Conservation (phyloP, 2,329 filamentous ascomycete species). For the Exophiala dermatitidis region DNA sequence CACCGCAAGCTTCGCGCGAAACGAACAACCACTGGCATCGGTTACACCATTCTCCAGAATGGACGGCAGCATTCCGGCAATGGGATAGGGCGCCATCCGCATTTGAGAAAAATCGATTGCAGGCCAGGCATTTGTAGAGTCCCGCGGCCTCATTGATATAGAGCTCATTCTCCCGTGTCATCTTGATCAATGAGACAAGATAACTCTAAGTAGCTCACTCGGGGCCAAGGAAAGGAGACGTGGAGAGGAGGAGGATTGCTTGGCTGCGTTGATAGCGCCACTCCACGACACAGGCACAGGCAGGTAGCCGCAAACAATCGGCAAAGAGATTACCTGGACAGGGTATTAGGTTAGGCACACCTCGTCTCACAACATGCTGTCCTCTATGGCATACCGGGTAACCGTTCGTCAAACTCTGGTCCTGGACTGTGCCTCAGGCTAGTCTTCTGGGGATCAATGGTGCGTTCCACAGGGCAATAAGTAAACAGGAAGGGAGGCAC, state of each 20-base stretch:
- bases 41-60: constrained; percentile 18
- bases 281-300: too few species aligned
- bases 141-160: neutral
- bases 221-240: too few species aligned
- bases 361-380: neutral
- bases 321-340: neutral
- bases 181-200: neutral
- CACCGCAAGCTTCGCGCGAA: neutral
- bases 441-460: too few species aligned
- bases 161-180: constrained; percentile 11
- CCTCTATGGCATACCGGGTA: too few species aligned
- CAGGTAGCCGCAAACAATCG: too few species aligned
- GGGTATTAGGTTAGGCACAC: neutral
- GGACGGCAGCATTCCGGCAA: constrained; percentile 10
- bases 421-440: too few species aligned
- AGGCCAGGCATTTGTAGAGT: constrained; percentile 6
- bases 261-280: too few species aligned
- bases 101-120: constrained; percentile 12
- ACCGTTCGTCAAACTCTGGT: too few species aligned
- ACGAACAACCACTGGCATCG: constrained; percentile 18
- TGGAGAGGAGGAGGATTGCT: too few species aligned
- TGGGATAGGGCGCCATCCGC: constrained; percentile 7
- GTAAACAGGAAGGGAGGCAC: too few species aligned
- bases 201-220: too few species aligned
- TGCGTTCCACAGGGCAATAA: too few species aligned